Evolutionary conservation across 2,329 filamentous ascomycete genomes (phyloP).

Genomic region (Paraphaeosphaeria minitans): DNA sequence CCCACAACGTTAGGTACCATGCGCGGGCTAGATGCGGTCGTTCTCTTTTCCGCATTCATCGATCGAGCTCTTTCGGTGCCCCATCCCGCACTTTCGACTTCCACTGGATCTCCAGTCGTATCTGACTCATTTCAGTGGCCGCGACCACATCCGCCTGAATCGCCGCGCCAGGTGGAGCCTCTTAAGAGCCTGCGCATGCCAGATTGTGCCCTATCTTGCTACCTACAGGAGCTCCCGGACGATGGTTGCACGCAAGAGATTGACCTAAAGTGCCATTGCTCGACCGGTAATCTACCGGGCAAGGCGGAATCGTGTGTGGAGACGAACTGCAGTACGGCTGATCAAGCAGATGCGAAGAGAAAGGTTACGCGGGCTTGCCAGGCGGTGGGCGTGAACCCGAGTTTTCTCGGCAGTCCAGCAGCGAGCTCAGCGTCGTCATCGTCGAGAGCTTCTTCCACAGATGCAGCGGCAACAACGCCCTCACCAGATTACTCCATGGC

Average conservation of each 20-base stretch:
- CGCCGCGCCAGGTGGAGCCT: neutral
- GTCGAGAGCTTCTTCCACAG: neutral
- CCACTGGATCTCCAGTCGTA: neutral
- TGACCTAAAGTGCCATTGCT: slow-evolving; percentile 30
- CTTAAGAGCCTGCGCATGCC: slow-evolving; percentile 19
- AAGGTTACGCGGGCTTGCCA: slow-evolving; percentile 15
- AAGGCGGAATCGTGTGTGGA: slow-evolving; percentile 18
- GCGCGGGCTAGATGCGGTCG: neutral
- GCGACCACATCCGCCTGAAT: neutral
- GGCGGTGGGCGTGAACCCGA: neutral
- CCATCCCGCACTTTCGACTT: neutral
- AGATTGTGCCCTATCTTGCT: slow-evolving; percentile 26
- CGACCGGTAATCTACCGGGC: slow-evolving; percentile 13
- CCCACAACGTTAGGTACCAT: neutral
- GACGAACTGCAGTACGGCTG: slow-evolving; percentile 14
- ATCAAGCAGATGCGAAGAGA: slow-evolving; percentile 13
- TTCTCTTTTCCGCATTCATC: neutral
- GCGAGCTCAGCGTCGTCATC: neutral
- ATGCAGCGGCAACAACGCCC: neutral
- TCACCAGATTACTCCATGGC: neutral
- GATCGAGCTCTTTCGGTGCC: neutral
- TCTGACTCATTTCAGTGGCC: neutral
- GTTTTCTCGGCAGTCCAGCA: neutral
- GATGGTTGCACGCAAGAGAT: slow-evolving; percentile 25
- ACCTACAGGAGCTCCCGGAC: slow-evolving; percentile 19